Base-by-base conservation (phyloP, 805 yeast genomes). In the Saccharomycopsis sp. region DNA sequence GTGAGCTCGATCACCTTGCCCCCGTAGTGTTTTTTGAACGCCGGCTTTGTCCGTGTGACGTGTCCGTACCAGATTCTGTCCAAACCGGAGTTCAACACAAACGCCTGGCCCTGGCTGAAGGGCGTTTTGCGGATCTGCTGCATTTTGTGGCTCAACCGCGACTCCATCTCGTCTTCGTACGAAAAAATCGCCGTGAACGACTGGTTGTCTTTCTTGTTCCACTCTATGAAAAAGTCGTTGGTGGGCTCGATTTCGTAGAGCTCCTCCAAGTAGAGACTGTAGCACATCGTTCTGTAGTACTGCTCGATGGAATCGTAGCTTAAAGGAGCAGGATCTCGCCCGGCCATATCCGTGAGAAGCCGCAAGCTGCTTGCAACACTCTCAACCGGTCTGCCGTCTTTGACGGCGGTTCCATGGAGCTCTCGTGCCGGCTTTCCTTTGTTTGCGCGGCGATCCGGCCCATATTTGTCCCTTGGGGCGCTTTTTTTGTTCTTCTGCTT, bases 201-300 rank as follows among this genome's bases (percentile, higher is more conserved):
- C 20, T 50, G 24, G 16, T 52, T 21, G 15, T 34, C 29, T 16
- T 57, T 50, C 14, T 34, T 14, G 29, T 47, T 40, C 85, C 85
- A 83, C 57, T 78, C 79, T 50, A 84, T 71, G 7, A 74, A 69
- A 62, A 82, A 76, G 55, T 80, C 79, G 0, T 76, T 71, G 44
- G 77, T 68, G 53, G 80, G 76, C 7, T 75, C 74, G 16, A 74
- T 72, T 24, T 76, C 79, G 24, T 75, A 70, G 55, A 79, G 76
- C 63, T 85, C 88, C 66, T 86, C 91, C 48, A 83, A 71, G 59
- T 82, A 84, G 57, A 85, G 67, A 55, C 83, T 83, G 68, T 79
- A 79, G 56, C 86, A 78, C 73, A 83, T 79, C 61, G 82, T 84
- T 61, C 77, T 71, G 65, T 78, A 79, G 65, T 86, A 85, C 18